Conservation (phyloP, 768 basidiomycete genomes). For the Termitomyces bulborhizus region DNA sequence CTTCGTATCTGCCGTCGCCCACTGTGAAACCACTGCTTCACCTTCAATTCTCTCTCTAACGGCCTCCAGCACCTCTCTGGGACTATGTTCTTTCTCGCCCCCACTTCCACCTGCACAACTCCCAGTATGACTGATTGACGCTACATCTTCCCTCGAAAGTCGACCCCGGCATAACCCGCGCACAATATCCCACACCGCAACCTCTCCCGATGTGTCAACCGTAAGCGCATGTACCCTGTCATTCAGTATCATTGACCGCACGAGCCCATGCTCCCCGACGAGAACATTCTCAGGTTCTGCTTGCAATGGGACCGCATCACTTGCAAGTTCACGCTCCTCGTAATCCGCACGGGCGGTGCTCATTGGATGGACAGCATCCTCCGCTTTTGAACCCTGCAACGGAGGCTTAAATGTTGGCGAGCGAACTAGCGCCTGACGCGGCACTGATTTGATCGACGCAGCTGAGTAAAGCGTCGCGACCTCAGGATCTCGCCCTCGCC, state of each 20-base stretch:
- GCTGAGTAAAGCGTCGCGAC: conserved; percentile 86
- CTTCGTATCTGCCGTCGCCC: conserved; percentile 88
- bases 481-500: conserved; percentile 59
- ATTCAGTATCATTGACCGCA: conserved; percentile 77
- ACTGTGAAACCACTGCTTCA: conserved; percentile 77
- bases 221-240: conserved; percentile 88
- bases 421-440: conserved; percentile 27
- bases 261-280: conserved; percentile 71
- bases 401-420: conserved; percentile 28
- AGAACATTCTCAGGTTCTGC: conserved; percentile 64
- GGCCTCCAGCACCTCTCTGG: conserved; percentile 78
- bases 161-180: conserved; percentile 69
- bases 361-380: conserved; percentile 28
- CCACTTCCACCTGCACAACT: conserved; percentile 34
- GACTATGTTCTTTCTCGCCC: conserved; percentile 51
- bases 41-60: conserved; percentile 93
- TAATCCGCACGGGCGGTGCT: conserved; percentile 43
- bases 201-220: conserved; percentile 82
- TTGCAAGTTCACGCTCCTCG: conserved; percentile 74
- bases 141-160: conserved; percentile 62
- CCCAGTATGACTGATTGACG: conserved; percentile 43
- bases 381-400: conserved; percentile 27
- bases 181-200: conserved; percentile 92
- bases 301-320: conserved; percentile 60
- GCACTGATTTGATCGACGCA: conserved; percentile 70